Evolutionary conservation across 371 early-diverging fungal species (phyloP), one percentile per base, ranked within the genome.

Genomic region (Apophysomyces sp.): DNA sequence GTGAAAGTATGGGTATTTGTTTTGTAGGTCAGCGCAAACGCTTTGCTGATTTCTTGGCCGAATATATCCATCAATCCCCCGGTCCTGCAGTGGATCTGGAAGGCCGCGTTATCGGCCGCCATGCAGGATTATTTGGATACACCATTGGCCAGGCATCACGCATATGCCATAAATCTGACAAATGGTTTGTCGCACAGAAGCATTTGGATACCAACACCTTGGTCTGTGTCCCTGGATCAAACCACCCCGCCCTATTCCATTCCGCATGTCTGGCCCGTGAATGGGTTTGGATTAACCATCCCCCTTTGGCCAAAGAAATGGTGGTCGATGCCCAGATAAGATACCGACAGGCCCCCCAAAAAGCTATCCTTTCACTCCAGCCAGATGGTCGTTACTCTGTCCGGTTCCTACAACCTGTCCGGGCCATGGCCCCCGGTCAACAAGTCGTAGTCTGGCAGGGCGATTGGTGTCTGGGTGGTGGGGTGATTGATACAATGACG

Each of bases 1-100:
- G 83, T 36, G 98, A 98, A 66, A 94, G 94, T 67, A 94, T 95
- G 95, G 98, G 98, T 0, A 94, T 98, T 18, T 98, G 98, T 61
- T 97, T 98, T 83, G 90, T 98, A 4, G 97, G 97, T 0, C 89
- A 94, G 62, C 80, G 90, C 2, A 81, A 77, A 9, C 67, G 75
- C 12, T 97, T 95, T 74, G 83, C 86, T 3, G 85, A 87, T 12
- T 98, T 98, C 65, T 61, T 98, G 49, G 81, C 83, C 55, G 73
- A 86, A 68, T 87, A 85, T 37, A 73, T 93, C 63, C 82, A 86
- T 36, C 74, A 77, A 16, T 65, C 57, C 0, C 82, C 80, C 0
- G 94, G 95, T 1, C 77, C 80, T 6, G 86, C 90, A 24, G 68
- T 92, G 11, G 77, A 84, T 8, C 39, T 80, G 15, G 80, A 86